A percentile compares a stretch with the other conserved stretches of the same genome.
These are phyloP conservation scores for Tubosaeta sp. DNA, from an alignment of 768 basidiomycete genomes.

Conservation along the genomic window DNA sequence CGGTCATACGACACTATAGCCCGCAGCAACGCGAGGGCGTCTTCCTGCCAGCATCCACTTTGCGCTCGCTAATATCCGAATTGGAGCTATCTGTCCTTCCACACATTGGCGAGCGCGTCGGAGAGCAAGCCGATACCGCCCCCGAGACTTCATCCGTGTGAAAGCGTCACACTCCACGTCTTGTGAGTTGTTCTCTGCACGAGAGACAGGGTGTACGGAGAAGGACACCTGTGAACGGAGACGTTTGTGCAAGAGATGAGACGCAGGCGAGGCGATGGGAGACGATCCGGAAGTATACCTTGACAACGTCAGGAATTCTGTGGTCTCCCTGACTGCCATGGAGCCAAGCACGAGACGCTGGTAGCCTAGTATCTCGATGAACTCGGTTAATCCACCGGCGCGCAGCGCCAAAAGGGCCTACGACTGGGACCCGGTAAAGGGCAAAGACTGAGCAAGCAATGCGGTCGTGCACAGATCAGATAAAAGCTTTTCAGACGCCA, in stretches of 20 bases:
- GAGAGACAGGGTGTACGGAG: constrained; percentile 47
- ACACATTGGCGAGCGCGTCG: constrained; percentile 51
- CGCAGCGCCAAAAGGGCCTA: constrained; percentile 38
- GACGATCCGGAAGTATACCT: constrained; percentile 17
- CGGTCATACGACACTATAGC: constrained; percentile 59
- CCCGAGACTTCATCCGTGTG: constrained; percentile 60
- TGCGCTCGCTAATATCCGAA: constrained; percentile 29
- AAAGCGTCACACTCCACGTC: constrained; percentile 47
- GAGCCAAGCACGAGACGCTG: constrained; percentile 54
- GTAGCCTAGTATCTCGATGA: constrained; percentile 34
- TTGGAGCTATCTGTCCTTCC: constrained; percentile 36
- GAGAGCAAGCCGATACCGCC: constrained; percentile 54
- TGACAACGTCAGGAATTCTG: constrained; percentile 30
- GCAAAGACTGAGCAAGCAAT: constrained; percentile 43
- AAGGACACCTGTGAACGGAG: constrained; percentile 48
- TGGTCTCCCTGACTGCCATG: constrained; percentile 52
- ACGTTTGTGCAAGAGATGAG: constrained; percentile 50
- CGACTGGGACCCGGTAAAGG: constrained; percentile 39
- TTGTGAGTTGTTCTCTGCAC: constrained; percentile 17
- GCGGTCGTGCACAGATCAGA: constrained; percentile 56
- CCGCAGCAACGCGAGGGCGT: constrained; percentile 50
- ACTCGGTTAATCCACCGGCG: constrained; percentile 24
- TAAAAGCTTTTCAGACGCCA: constrained; percentile 33
- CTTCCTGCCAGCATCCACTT: constrained; percentile 35
- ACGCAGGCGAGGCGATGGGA: constrained; percentile 50